Percentiles rank a stretch among this genome's conserved stretches.
phyloP scores from a whole-genome alignment of 768 basidiomycete genomes.

The Rhizopogon sp. region DNA sequence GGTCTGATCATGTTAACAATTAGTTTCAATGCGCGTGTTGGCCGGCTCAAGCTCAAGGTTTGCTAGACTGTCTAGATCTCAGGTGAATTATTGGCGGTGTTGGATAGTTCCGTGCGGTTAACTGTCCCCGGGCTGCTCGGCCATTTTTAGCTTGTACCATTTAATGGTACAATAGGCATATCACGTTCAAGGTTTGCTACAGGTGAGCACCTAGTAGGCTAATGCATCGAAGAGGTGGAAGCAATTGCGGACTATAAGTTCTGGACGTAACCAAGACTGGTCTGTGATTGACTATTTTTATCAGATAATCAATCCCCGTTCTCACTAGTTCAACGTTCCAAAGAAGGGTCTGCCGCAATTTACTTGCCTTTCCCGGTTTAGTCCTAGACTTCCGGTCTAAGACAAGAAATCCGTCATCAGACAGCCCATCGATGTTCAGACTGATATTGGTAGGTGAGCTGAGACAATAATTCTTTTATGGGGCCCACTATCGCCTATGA shows the following conservation, averaged over 20 bases:
- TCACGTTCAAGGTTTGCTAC: not conserved
- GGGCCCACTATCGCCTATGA: not conserved
- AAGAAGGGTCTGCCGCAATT: not conserved
- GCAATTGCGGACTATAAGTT: not conserved
- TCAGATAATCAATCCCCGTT: not conserved
- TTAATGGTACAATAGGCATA: not conserved
- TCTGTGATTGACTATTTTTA: not conserved
- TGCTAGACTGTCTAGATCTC: not conserved
- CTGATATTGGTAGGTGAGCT: too few species aligned
- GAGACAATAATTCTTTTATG: too few species aligned
- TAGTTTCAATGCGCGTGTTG: too few species aligned
- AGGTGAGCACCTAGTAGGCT: not conserved
- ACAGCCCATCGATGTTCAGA: not conserved
- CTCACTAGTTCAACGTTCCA: not conserved
- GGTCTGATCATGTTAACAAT: not conserved
- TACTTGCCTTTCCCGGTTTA: not conserved
- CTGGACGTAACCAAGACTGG: not conserved
- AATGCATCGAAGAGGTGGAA: not conserved
- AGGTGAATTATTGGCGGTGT: not conserved
- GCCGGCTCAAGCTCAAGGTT: not conserved
- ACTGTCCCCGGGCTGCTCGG: not conserved
- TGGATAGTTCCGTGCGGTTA: not conserved
- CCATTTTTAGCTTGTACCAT: not conserved
- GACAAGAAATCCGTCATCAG: not conserved
- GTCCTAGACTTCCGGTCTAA: not conserved